Conservation (phyloP, 75 land plant genomes). For the Selaginella tamariscina region DNA sequence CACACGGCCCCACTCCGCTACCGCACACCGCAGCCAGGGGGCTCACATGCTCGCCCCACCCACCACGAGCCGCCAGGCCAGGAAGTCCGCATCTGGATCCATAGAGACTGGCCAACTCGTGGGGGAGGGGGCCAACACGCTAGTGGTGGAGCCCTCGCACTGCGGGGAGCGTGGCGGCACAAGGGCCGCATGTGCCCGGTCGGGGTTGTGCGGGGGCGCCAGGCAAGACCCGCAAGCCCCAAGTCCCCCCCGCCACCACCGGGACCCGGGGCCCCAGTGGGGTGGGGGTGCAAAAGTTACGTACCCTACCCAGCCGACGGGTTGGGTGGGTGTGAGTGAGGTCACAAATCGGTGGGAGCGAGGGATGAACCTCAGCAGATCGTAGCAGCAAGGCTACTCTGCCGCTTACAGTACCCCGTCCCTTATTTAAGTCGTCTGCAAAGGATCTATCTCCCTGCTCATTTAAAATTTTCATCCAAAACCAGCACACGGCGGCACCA, state of each 20-base stretch:
- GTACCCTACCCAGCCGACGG: neutral
- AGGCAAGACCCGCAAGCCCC: neutral
- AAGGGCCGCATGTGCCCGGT: neutral
- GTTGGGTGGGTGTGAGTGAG: too few species aligned
- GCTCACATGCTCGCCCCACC: too few species aligned
- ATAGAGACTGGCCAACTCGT: neutral
- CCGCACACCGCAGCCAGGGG: too few species aligned
- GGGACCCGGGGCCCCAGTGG: too few species aligned
- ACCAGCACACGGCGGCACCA: too few species aligned
- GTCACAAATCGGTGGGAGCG: constrained; percentile 20
- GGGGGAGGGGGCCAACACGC: neutral
- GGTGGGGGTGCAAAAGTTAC: neutral
- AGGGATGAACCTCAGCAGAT: constrained; percentile 73
- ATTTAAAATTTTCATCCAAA: constrained; percentile 13
- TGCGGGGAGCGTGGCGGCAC: neutral
- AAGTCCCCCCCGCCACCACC: neutral
- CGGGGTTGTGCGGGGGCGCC: neutral
- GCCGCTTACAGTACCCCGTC: constrained; percentile 65
- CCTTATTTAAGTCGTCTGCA: constrained; percentile 48
- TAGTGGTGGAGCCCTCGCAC: neutral
- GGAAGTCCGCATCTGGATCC: constrained; percentile 1
- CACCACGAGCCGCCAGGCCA: neutral
- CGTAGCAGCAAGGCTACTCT: constrained; percentile 78
- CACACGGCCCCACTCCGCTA: too few species aligned
- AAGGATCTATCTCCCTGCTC: constrained; percentile 24